Base-by-base conservation (phyloP, 2,329 filamentous ascomycete species). In the Coniella lustricola region DNA sequence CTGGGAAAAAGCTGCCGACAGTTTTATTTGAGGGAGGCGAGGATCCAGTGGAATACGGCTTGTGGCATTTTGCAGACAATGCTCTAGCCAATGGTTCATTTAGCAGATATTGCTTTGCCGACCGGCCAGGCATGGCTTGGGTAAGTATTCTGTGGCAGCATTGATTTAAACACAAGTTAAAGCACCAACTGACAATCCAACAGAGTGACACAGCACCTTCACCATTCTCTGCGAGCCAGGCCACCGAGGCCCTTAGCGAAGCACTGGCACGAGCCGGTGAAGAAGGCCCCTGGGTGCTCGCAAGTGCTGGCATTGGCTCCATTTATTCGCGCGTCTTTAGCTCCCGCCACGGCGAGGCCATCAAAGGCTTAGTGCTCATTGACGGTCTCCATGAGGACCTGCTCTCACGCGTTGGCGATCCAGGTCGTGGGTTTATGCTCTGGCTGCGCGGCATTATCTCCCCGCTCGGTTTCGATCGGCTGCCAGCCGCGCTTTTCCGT, bases 321-420 rank as follows among this genome's bases (percentile, higher is more conserved):
- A 80, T 97, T 44, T 93, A 96, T 62, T 88, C 85, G 38, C 86
- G 91, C 10, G 88, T 98, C 57, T 96, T 98, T 66, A 87, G 88
- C 44, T 85, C 88, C 25, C 83, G 90, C 14, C 87, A 96, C 61
- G 76, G 85, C 42, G 73, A 76, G 49, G 78, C 87, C 49, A 77
- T 97, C 36, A 77, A 76, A 21, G 91, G 90, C 4, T 71, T 97
- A 34, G 76, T 98, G 56, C 73, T 97, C 56, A 81, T 98, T 56
- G 91, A 98, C 59, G 82, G 88, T 1, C 70, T 95, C 7, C 93
- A 97, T 63, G 93, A 98, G 61, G 87, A 94, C 55, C 77, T 91
- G 1, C 80, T 97, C 3, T 69, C 77, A 56, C 71, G 79, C 5
- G 67, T 95, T 2, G 87, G 77, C 5, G 73, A 73, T 3, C 74